Conservation (phyloP, 352 stramenopile species). For the Phytophthora capsici region DNA sequence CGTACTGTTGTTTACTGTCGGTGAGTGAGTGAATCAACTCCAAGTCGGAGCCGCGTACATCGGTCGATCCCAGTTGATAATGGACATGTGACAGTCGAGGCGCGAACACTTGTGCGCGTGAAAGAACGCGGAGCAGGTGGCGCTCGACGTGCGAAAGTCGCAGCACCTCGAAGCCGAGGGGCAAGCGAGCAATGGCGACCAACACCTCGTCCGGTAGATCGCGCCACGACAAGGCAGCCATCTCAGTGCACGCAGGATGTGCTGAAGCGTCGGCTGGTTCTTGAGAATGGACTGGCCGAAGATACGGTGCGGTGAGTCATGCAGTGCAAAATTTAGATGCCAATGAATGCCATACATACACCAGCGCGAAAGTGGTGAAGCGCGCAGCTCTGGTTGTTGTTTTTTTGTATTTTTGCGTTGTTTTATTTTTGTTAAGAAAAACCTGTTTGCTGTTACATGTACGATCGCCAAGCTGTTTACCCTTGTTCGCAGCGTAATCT, state of each 20-base stretch:
- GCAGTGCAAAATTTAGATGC: background rate
- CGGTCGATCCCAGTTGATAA: conserved; percentile 11
- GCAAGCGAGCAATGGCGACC: conserved; percentile 20
- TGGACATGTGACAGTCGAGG: conserved; percentile 33
- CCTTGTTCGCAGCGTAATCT: too few species aligned
- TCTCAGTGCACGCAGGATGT: conserved; percentile 18
- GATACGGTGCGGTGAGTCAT: conserved; percentile 23
- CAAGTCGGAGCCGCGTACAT: conserved; percentile 4
- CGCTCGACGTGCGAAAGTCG: conserved; percentile 33
- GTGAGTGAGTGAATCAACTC: conserved; percentile 7
- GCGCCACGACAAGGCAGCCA: conserved; percentile 20
- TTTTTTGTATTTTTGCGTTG: too few species aligned
- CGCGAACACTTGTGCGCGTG: conserved; percentile 12
- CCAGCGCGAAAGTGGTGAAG: conserved; percentile 14
- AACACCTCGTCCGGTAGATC: conserved; percentile 34
- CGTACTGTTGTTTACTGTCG: conserved; percentile 23
- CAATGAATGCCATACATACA: conserved; percentile 17
- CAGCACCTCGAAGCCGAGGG: conserved; percentile 37
- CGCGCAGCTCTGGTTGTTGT: background rate
- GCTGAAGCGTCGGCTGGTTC: conserved; percentile 12
- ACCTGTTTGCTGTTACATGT: too few species aligned
- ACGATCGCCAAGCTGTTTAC: too few species aligned
- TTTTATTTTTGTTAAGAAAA: too few species aligned
- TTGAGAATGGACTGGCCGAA: conserved; percentile 4
- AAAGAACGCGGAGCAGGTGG: conserved; percentile 9